Conservation (phyloP, 1,139 yeast genomes). For the Suhomyces maxii region DNA sequence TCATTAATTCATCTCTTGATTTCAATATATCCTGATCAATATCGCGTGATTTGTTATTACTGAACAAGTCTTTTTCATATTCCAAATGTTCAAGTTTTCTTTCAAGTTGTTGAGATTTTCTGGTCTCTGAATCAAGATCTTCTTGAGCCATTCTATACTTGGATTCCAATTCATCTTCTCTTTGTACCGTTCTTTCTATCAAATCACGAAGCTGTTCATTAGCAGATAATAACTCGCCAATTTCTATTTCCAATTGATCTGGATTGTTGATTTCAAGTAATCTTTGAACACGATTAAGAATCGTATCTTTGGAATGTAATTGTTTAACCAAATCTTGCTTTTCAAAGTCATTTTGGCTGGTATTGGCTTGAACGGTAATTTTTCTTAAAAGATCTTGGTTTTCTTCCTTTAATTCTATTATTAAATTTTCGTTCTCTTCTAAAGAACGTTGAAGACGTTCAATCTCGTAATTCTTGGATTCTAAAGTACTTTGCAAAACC, state of each 20-base stretch:
- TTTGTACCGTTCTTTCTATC: slow-evolving; percentile 11
- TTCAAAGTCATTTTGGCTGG: neutral
- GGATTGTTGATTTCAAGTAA: slow-evolving; percentile 8
- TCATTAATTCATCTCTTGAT: slow-evolving; percentile 32
- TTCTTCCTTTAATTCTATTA: slow-evolving; percentile 9
- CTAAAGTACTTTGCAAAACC: neutral
- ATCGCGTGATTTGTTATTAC: slow-evolving; percentile 21
- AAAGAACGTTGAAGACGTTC: slow-evolving; percentile 2
- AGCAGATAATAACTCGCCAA: slow-evolving; percentile 15
- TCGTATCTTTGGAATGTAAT: slow-evolving; percentile 1
- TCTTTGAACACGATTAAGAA: slow-evolving; percentile 6
- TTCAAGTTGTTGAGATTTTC: slow-evolving; percentile 12
- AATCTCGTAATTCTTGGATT: slow-evolving; percentile 1
- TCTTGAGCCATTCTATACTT: slow-evolving; percentile 5
- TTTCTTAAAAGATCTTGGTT: slow-evolving; percentile 11
- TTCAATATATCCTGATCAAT: slow-evolving; percentile 34
- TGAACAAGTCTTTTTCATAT: slow-evolving; percentile 28
- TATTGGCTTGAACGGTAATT: slow-evolving; percentile 5
- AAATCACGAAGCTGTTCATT: slow-evolving; percentile 14
- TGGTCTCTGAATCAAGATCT: slow-evolving; percentile 10
- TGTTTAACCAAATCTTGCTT: slow-evolving; percentile 2
- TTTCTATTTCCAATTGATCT: slow-evolving; percentile 13
- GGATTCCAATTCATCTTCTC: slow-evolving; percentile 13
- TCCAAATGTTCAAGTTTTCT: slow-evolving; percentile 27
- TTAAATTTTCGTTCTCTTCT: slow-evolving; percentile 1